Conservation (phyloP, 345 rosid genomes). For the Adansonia digitata region DNA sequence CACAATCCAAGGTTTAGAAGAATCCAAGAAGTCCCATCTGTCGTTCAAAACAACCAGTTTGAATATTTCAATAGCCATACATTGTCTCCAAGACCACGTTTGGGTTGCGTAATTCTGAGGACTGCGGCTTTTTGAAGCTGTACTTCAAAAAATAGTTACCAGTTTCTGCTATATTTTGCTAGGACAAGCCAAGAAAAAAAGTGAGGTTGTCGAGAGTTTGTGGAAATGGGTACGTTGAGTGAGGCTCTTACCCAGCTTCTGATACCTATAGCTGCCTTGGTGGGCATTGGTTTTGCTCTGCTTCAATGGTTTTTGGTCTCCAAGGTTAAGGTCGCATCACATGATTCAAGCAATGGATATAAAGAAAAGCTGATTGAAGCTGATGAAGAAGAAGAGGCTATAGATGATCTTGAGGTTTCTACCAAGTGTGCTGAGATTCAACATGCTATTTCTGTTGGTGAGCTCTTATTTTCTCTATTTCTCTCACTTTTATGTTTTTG, state of each 20-base stretch:
- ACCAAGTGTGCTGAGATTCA: conserved; percentile 68
- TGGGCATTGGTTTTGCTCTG: conserved; percentile 64
- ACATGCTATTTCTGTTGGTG: conserved; percentile 62
- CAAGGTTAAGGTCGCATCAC: conserved; percentile 36
- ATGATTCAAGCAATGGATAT: conserved; percentile 28
- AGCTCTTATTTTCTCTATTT: conserved; percentile 9
- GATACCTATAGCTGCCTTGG: conserved; percentile 43
- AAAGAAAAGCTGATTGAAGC: conserved; percentile 41
- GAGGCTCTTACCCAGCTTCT: conserved; percentile 47
- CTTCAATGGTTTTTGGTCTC: conserved; percentile 65
- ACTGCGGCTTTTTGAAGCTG: background rate
- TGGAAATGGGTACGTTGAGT: conserved; percentile 37
- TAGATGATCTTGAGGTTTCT: conserved; percentile 34
- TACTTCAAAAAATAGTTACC: background rate
- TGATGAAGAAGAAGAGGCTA: conserved; percentile 50
- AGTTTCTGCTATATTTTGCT: conserved; percentile 3
- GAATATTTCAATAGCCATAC: conserved; percentile 14
- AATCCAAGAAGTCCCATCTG: conserved; percentile 19
- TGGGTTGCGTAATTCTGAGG: background rate
- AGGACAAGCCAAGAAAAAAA: background rate
- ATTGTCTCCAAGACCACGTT: conserved; percentile 14
- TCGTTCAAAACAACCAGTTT: conserved; percentile 46
- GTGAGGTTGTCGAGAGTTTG: background rate
- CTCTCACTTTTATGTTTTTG: background rate
- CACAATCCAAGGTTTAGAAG: background rate